These are phyloP conservation scores for Chloropicon primus DNA, from an alignment of 139 green algal genomes.

Conservation along the genomic window DNA sequence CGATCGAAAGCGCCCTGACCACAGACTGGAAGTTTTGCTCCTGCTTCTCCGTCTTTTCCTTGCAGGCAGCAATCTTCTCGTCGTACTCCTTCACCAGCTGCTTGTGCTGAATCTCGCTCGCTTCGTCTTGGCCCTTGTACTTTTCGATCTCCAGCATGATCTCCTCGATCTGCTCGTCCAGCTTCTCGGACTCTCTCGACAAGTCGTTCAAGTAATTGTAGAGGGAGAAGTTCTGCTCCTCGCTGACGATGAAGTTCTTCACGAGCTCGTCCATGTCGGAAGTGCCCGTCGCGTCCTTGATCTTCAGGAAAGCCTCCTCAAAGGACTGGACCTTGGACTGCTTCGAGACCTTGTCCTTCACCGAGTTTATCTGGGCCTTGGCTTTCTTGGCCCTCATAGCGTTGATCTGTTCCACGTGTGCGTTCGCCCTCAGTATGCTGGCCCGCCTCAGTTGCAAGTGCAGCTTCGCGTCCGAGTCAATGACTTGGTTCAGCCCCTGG, in stretches of 20 bases:
- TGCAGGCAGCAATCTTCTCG: neutral
- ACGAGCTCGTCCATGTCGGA: neutral
- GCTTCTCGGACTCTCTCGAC: neutral
- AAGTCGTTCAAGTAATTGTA: neutral
- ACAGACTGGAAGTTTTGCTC: neutral
- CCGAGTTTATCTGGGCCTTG: neutral
- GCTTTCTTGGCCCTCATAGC: neutral
- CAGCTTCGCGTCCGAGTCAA: neutral
- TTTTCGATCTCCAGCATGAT: neutral
- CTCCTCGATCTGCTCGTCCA: neutral
- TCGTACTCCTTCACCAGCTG: neutral
- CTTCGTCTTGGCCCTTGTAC: neutral
- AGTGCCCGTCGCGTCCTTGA: neutral
- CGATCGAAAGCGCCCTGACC: neutral
- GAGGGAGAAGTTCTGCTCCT: neutral
- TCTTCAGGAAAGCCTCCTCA: neutral
- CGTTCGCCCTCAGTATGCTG: neutral
- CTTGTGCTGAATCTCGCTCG: neutral
- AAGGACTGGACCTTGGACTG: neutral
- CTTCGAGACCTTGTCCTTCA: neutral
- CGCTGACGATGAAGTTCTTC: neutral
- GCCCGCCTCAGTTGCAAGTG: neutral
- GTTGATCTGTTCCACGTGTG: neutral
- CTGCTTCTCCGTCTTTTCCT: neutral
- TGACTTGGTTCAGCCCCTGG: slow-evolving; percentile 1